phyloP scores from a whole-genome alignment of 352 stramenopile genomes.

The Thalassiosira exigua region DNA sequence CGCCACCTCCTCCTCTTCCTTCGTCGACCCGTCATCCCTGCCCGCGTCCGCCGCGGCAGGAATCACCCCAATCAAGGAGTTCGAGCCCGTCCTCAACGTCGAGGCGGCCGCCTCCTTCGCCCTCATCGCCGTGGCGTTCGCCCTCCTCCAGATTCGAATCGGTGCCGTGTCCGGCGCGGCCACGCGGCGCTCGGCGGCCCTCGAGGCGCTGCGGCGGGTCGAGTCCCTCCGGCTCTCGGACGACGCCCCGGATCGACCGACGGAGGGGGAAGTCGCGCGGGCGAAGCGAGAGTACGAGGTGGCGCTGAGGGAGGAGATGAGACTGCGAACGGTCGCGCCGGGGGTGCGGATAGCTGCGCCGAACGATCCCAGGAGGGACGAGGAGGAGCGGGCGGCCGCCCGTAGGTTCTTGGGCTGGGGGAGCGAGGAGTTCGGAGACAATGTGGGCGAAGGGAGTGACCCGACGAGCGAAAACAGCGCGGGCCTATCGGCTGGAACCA shows the following conservation, averaged over 20 bases:
- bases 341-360: conserved; percentile 71
- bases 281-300: conserved; percentile 65
- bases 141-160: conserved; percentile 57
- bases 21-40: too few species aligned
- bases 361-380: conserved; percentile 60
- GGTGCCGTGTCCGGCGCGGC: conserved; percentile 58
- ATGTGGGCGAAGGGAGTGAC: neutral
- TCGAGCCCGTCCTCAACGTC: conserved; percentile 68
- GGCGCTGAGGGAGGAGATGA: conserved; percentile 57
- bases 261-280: conserved; percentile 12
- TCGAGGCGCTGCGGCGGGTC: conserved; percentile 43
- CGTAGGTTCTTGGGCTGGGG: conserved; percentile 63
- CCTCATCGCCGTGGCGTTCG: conserved; percentile 60
- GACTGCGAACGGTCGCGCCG: conserved; percentile 62
- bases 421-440: conserved; percentile 31
- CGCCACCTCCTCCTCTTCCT: too few species aligned
- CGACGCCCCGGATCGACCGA: conserved; percentile 6
- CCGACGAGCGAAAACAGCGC: too few species aligned
- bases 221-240: conserved; percentile 59
- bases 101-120: conserved; percentile 60
- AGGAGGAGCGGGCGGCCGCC: conserved; percentile 50
- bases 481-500: too few species aligned
- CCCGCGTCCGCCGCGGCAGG: neutral
- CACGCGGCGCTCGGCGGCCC: conserved; percentile 44
- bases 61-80: conserved; percentile 37